phyloP scores from a whole-genome alignment of 1,284 basidiomycete species.

The Trichosporon faecale region DNA sequence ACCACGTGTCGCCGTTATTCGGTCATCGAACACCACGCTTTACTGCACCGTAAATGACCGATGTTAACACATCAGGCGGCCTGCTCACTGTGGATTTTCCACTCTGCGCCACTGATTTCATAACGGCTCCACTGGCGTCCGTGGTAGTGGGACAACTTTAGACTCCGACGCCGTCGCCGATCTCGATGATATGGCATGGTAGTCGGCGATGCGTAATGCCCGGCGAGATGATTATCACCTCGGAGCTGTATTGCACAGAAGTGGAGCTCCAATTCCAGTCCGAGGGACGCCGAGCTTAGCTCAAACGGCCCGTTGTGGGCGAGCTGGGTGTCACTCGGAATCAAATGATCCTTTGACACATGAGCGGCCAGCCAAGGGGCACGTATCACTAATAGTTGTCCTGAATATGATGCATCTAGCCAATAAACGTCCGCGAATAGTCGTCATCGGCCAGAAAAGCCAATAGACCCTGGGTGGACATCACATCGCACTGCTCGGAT shows the following conservation, averaged over 20 bases:
- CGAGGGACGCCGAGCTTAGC: neutral
- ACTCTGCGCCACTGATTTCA: neutral
- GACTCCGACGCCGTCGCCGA: neutral
- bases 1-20: neutral
- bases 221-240: neutral
- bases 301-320: no score
- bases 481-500: neutral
- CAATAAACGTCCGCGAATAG: neutral
- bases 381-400: neutral
- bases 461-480: neutral
- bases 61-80: neutral
- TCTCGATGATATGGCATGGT: neutral
- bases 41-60: neutral
- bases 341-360: neutral
- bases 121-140: neutral
- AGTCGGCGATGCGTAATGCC: neutral
- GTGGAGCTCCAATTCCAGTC: neutral
- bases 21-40: neutral
- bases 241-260: neutral
- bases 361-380: neutral
- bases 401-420: neutral
- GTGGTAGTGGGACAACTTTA: neutral
- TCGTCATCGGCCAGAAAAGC: slow-evolving; percentile 2
- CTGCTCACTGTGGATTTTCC: neutral
- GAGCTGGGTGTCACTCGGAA: neutral